Evolutionary conservation across 2,329 filamentous ascomycete genomes (phyloP), one percentile per base, ranked within the genome.

Genomic region (Beauveria medogensis): DNA sequence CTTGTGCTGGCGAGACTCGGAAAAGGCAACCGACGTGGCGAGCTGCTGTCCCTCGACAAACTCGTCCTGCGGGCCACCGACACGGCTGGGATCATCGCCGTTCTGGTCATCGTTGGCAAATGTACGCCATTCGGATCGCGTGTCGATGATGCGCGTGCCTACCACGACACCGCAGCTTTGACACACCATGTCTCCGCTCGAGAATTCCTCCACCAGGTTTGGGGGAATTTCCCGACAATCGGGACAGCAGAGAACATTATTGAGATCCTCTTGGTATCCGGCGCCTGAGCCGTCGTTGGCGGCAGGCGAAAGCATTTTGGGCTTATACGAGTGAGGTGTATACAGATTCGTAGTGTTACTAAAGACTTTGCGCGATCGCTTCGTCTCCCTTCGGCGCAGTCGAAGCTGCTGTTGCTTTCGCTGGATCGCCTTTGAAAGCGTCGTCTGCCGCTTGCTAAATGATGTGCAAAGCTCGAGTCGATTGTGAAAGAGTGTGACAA

Each of bases 41-140:
- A 97, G 86, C 76, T 96, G 92, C 65, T 91, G 89, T 61, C 92
- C 92, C 69, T 96, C 92, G 62, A 96, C 82, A 48, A 99, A 86
- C 59, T 91, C 88, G 71, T 97, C 97, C 63, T 89, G 88, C 6
- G 89, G 90, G 68, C 97, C 94, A 78, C 94, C 94, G 66, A 99
- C 93, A 91, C 94, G 94, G 62, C 92, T 97, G 5, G 95, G 94
- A 67, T 99, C 94, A 68, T 97, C 95, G 70, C 90, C 92, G 70
- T 91, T 91, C 74, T 96, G 91, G 72, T 99, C 95, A 71, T 99
- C 94, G 72, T 97, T 97, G 71, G 92, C 92, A 77, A 99, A 99
- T 1, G 94, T 99, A 72, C 94, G 91, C 94, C 94, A 99, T 78
- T 99, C 94, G 53, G 92, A 96, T 64, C 95, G 89, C 63, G 91